A percentile compares a stretch with the other conserved stretches of the same genome.
Evolutionary conservation across 1,139 yeast species (phyloP).

Genomic region (Petasospora fabianii): DNA sequence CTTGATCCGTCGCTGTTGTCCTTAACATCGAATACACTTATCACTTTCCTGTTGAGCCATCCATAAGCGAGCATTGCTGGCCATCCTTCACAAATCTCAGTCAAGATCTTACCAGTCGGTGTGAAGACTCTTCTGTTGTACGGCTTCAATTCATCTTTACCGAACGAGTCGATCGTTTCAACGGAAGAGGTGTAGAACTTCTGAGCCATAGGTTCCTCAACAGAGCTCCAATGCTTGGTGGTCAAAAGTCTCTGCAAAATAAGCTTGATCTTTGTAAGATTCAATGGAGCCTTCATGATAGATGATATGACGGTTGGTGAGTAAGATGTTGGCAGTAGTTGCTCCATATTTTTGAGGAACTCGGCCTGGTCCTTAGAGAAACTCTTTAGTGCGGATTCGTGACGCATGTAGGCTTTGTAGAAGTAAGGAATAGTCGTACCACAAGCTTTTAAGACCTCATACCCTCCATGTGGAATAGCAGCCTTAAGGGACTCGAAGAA

Average conservation of each 20-base stretch:
- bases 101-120: slow-evolving; percentile 83
- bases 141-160: slow-evolving; percentile 46
- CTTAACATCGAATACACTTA: slow-evolving; percentile 67
- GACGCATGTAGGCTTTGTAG: slow-evolving; percentile 88
- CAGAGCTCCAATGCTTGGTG: slow-evolving; percentile 39
- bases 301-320: slow-evolving; percentile 63
- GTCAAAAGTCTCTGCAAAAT: slow-evolving; percentile 56
- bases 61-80: slow-evolving; percentile 84
- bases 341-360: slow-evolving; percentile 30
- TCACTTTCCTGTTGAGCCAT: slow-evolving; percentile 82
- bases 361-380: slow-evolving; percentile 38
- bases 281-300: slow-evolving; percentile 59
- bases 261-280: slow-evolving; percentile 65
- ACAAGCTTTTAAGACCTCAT: slow-evolving; percentile 74
- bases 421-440: slow-evolving; percentile 82
- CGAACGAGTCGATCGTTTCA: slow-evolving; percentile 79
- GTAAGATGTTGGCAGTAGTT: slow-evolving; percentile 33
- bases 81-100: slow-evolving; percentile 84
- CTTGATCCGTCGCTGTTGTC: slow-evolving; percentile 39
- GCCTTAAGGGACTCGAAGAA: slow-evolving; percentile 68
- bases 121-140: slow-evolving; percentile 72
- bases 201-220: slow-evolving; percentile 32
- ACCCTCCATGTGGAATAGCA: slow-evolving; percentile 65
- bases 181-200: slow-evolving; percentile 51
- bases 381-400: slow-evolving; percentile 82